Conservation (phyloP, 208 protist genomes). For the Perkinsela sp. region DNA sequence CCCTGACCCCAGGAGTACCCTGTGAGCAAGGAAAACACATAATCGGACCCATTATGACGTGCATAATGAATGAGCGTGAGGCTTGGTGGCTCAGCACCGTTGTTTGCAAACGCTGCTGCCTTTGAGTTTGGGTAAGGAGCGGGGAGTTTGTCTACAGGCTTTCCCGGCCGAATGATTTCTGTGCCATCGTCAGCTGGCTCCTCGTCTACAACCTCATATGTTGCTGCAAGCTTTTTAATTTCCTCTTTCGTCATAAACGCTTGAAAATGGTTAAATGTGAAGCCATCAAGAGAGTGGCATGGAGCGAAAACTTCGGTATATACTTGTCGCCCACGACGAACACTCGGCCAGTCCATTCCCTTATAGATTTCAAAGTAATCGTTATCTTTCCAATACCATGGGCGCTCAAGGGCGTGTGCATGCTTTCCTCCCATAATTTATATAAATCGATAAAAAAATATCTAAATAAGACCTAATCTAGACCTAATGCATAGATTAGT, state of each 20-base stretch:
- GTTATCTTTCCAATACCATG: constrained; percentile 66
- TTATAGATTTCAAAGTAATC: constrained; percentile 55
- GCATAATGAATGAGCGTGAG: constrained; percentile 84
- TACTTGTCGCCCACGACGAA: constrained; percentile 83
- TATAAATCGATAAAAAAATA: constrained; percentile 2
- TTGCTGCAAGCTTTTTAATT: constrained; percentile 71
- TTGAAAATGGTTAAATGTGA: constrained; percentile 88
- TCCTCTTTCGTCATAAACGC: constrained; percentile 81
- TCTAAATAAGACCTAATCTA: background rate
- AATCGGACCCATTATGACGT: constrained; percentile 72
- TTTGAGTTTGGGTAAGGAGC: constrained; percentile 85
- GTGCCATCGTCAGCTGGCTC: constrained; percentile 78
- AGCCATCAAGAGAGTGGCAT: constrained; percentile 79
- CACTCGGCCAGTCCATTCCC: constrained; percentile 57
- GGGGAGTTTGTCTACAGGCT: constrained; percentile 81
- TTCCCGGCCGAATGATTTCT: constrained; percentile 79
- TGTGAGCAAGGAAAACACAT: constrained; percentile 89
- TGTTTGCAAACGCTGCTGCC: constrained; percentile 79
- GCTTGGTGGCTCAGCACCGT: constrained; percentile 86
- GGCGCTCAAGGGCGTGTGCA: constrained; percentile 43
- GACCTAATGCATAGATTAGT: too few species aligned
- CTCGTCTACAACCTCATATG: constrained; percentile 72
- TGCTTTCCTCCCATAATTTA: constrained; percentile 39
- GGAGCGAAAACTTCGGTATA: constrained; percentile 88
- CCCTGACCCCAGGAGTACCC: constrained; percentile 83